Evolutionary conservation across 371 early-diverging fungal genomes (phyloP).

Genomic region (Haplosporangium sp.): DNA sequence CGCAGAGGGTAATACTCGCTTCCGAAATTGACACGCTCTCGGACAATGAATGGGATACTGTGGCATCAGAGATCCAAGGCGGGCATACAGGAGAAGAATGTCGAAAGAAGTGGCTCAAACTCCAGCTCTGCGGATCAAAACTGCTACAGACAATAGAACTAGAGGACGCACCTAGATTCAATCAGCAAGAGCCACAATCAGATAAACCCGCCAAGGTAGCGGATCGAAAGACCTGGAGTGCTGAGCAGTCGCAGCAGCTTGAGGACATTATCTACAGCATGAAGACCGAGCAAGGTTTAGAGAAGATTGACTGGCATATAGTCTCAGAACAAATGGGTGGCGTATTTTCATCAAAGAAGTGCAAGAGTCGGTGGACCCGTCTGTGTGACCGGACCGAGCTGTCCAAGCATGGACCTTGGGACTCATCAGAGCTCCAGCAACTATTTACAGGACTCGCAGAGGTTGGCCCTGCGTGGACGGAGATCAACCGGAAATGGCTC

Average conservation of each 20-base stretch:
- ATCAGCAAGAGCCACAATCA: background rate
- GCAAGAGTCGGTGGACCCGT: constrained; percentile 32
- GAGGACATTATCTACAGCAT: constrained; percentile 9
- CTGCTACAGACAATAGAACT: background rate
- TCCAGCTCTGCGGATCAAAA: constrained; percentile 1
- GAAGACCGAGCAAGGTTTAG: background rate
- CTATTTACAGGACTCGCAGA: constrained; percentile 14
- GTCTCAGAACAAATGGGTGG: constrained; percentile 16
- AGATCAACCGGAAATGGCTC: constrained; percentile 19
- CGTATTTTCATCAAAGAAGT: constrained; percentile 22
- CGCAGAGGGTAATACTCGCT: background rate
- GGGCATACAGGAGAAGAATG: constrained; percentile 34
- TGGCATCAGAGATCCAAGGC: constrained; percentile 16
- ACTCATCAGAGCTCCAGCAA: constrained; percentile 19
- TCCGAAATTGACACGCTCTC: background rate
- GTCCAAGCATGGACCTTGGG: constrained; percentile 17
- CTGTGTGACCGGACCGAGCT: background rate
- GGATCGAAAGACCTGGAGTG: constrained; percentile 2
- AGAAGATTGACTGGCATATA: constrained; percentile 19
- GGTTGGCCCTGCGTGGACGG: constrained; percentile 24
- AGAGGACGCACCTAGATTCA: background rate
- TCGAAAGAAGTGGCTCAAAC: constrained; percentile 25
- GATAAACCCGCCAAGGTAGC: background rate
- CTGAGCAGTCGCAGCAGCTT: constrained; percentile 7
- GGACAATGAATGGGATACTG: constrained; percentile 16